Evolutionary conservation across 495 filamentous ascomycete genomes (phyloP).

Genomic region (Lichenothelia convexa): DNA sequence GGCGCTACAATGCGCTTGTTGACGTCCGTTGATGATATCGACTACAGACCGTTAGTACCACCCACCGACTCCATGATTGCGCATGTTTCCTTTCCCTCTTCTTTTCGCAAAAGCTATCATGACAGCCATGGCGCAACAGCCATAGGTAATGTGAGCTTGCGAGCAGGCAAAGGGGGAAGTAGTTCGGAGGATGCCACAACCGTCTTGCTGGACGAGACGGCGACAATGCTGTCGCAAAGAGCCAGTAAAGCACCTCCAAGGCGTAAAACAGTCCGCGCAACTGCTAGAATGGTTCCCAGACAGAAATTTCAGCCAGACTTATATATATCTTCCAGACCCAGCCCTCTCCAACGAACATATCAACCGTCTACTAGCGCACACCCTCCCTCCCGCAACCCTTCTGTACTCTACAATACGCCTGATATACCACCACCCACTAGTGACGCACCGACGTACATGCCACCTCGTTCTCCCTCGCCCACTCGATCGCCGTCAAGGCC

Average conservation of each 20-base stretch:
- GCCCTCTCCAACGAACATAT: slow-evolving; percentile 21
- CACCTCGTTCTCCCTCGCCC: slow-evolving; percentile 23
- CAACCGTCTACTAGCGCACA: slow-evolving; percentile 17
- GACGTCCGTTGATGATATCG: slow-evolving; percentile 31
- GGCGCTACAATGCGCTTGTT: slow-evolving; percentile 44
- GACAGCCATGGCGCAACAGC: neutral
- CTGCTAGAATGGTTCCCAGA: neutral
- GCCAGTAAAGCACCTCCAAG: slow-evolving; percentile 9
- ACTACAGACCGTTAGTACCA: slow-evolving; percentile 27
- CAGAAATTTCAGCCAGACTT: slow-evolving; percentile 4
- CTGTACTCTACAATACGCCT: slow-evolving; percentile 35
- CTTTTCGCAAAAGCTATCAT: neutral
- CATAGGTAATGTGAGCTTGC: too few species aligned
- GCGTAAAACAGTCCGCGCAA: neutral
- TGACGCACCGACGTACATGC: slow-evolving; percentile 29
- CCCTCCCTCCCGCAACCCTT: slow-evolving; percentile 31
- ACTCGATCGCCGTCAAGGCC: slow-evolving; percentile 44
- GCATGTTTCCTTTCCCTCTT: slow-evolving; percentile 7
- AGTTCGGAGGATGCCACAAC: neutral
- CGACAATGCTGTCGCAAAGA: slow-evolving; percentile 1
- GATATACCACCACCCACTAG: slow-evolving; percentile 35
- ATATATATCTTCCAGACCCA: slow-evolving; percentile 14
- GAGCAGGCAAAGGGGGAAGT: too few species aligned
- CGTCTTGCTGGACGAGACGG: neutral
- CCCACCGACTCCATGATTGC: slow-evolving; percentile 11